Evolutionary conservation across 768 basidiomycete species (phyloP), one percentile per base, ranked within the genome.

Genomic region (Kwoniella mangroviensis): DNA sequence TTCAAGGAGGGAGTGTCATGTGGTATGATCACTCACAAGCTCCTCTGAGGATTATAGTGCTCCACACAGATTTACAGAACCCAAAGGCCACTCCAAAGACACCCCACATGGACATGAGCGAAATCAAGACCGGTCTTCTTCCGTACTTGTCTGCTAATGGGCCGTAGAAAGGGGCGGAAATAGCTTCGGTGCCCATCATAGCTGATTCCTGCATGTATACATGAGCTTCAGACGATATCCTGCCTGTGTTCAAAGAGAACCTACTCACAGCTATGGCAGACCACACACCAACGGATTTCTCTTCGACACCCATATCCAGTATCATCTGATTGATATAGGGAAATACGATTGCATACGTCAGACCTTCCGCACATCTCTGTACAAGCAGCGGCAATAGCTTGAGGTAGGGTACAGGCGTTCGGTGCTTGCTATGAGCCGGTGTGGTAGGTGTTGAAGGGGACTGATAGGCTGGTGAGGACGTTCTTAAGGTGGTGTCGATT

Each of bases 251-350:
- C 12, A 19, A 17, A 49, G 45, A 19, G 10, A 10, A 34, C 41
- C 11, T 3, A 71, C 78, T 69, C 24, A 79, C 78, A 40, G 74
- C 74, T 45, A 68, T 70, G 3, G 70, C 75, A 12, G 72, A 72
- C 71, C 73, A 79, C 19, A 77, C 70, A 22, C 78, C 78, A 1
- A 79, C 75, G 11, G 68, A 68, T 21, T 73, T 71, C 60, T 79
- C 78, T 28, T 68, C 53, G 10, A 79, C 72, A 0, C 78, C 78
- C 58, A 79, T 75, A 4, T 65, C 66, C 9, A 60, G n/a, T 11
- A 79, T 63, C 75, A 79, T 76, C 64, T 79, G 68, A 49, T 76
- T 76, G 66, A 79, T 74, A 71, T 79, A 79, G 6, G 78, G 78
- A 49, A 76, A 74, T 22, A 79, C 72, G 26, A 79, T 74, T 13